Base-by-base conservation (phyloP, 257 asterid genomes). In the Lavandula angustifolia region DNA sequence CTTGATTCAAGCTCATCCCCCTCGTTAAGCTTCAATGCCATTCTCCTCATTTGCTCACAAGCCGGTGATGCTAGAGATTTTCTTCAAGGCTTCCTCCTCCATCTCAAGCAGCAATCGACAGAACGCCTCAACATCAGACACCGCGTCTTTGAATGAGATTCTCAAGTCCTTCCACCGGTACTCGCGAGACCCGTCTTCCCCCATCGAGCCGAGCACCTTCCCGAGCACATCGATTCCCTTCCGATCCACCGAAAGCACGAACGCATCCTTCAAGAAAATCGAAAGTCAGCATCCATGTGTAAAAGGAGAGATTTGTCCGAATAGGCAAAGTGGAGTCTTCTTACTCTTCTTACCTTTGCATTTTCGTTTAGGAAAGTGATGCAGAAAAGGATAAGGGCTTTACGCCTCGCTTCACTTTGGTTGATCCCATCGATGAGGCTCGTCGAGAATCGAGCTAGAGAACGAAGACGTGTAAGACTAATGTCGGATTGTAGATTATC, bases 351-450 rank as follows among this genome's bases (percentile, higher is more conserved):
- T 76, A 92, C 98, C 95, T 85, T 92, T 54, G 95, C 94, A 51
- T 83, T 62, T 73, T 75, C 78, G 11, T 84, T 78, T 64, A 85
- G 76, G 63, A 80, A 80, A 50, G 87, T 76, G 66, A 89, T 78
- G 76, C 98, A 92, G 84, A 92, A 80, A 76, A 92, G 94, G 68
- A 82, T 70, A 47, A 92, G 82, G 77, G 92, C 96, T 75, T 92
- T 85, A 22, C 96, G 94, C 89, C 89, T 85, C 66, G 22, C 70
- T 71, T 92, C 99, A 68, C 85, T 80, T 70, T 68, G 87, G 79
- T 92, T 92, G 63, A 89, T 87, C 69, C 96, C 97, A 74, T 92
- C 88, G 44, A 89, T 85, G 75, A 92, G 77, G 78, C 95, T 75
- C 78, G 72, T 64, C 7, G 86, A 74, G 58, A 83, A 87, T 18